Percentiles rank a stretch among this genome's conserved stretches.
Conservation (phyloP, 305 asterid genomes). For the Euphrasia arctica region DNA sequence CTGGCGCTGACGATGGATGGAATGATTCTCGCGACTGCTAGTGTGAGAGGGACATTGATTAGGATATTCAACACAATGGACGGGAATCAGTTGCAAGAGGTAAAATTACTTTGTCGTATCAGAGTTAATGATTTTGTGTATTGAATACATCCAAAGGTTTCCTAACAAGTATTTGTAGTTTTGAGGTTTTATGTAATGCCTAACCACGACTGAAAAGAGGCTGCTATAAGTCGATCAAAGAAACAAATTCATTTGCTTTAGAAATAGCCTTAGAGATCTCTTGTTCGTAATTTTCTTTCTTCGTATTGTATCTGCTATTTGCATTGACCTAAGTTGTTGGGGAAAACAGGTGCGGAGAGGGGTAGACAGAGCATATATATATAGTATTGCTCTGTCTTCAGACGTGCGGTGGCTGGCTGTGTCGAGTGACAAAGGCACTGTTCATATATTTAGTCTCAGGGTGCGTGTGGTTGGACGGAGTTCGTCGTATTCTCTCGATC, state of each 20-base stretch:
- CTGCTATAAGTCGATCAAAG: too few species aligned
- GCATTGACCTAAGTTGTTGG: neutral
- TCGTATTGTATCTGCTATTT: neutral
- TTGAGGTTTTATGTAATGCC: too few species aligned
- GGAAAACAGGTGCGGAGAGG: slow-evolving; percentile 82
- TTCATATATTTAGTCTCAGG: slow-evolving; percentile 82
- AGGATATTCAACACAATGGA: slow-evolving; percentile 95
- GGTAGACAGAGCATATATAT: slow-evolving; percentile 74
- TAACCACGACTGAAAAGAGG: too few species aligned
- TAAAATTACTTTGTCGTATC: slow-evolving; percentile 18
- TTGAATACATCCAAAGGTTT: too few species aligned
- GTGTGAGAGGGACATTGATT: slow-evolving; percentile 79
- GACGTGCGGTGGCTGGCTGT: slow-evolving; percentile 89
- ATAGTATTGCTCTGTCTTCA: slow-evolving; percentile 75
- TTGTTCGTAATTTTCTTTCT: neutral
- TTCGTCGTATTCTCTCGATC: slow-evolving; percentile 62
- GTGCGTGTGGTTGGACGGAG: slow-evolving; percentile 57
- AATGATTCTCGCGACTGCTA: slow-evolving; percentile 91
- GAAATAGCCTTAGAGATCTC: too few species aligned
- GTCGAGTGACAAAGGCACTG: slow-evolving; percentile 90
- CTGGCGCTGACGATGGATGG: slow-evolving; percentile 82
- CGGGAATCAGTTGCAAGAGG: slow-evolving; percentile 92
- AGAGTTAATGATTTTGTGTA: too few species aligned
- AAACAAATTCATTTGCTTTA: too few species aligned
- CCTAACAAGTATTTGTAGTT: too few species aligned